These are phyloP conservation scores for Sparassis latifolia DNA, from an alignment of 1,284 basidiomycete species.

Conservation along the genomic window DNA sequence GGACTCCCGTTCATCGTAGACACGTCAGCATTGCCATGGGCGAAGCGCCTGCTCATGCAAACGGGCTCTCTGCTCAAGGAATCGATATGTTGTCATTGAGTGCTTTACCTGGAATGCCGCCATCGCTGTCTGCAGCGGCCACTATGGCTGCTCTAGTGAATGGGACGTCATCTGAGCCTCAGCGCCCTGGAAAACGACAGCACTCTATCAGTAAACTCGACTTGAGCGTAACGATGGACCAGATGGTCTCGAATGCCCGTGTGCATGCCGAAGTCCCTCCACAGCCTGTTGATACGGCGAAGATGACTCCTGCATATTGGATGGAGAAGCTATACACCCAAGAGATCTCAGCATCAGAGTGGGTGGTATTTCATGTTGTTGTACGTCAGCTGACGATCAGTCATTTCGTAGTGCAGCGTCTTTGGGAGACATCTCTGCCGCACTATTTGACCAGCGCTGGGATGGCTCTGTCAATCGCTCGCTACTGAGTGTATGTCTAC, in stretches of 20 bases:
- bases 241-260: constrained; percentile 48
- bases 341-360: constrained; percentile 46
- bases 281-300: constrained; percentile 40
- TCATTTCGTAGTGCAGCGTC: constrained; percentile 7
- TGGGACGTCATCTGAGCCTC: constrained; percentile 17
- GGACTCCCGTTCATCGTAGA: constrained; percentile 15
- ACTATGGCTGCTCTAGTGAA: constrained; percentile 46
- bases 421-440: constrained; percentile 41
- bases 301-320: constrained; percentile 67
- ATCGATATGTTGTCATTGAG: constrained; percentile 14
- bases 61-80: constrained; percentile 11
- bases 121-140: constrained; percentile 37
- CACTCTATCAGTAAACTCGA: constrained; percentile 29
- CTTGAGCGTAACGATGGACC: constrained; percentile 44
- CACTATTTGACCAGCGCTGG: constrained; percentile 61
- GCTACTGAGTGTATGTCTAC: constrained; percentile 53
- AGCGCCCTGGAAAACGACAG: constrained; percentile 18
- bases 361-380: constrained; percentile 22
- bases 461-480: constrained; percentile 46
- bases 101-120: constrained; percentile 18
- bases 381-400: constrained; percentile 2
- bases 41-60: constrained; percentile 9
- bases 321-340: constrained; percentile 52
- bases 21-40: constrained; percentile 7
- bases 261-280: constrained; percentile 36